Percentiles rank a stretch among this genome's conserved stretches.
Conservation (phyloP, 768 basidiomycete species). For the Mycena polygramma region DNA sequence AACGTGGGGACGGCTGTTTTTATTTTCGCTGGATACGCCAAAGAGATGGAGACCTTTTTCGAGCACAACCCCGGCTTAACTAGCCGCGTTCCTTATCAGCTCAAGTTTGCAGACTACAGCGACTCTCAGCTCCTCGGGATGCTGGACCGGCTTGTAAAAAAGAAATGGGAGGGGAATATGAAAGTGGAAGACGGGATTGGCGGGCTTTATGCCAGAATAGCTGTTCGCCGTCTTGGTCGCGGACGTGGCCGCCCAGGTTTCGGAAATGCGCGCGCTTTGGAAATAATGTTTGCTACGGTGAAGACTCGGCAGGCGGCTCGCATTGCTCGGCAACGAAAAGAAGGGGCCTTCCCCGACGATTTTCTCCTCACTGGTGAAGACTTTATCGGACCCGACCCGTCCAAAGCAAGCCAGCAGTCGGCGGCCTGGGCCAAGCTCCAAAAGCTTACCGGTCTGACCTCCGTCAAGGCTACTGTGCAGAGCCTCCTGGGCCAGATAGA, state of each 20-base stretch:
- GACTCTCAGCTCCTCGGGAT: slow-evolving; percentile 69
- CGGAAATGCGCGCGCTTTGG: slow-evolving; percentile 75
- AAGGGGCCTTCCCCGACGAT: slow-evolving; percentile 59
- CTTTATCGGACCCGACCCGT: slow-evolving; percentile 75
- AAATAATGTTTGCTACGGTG: slow-evolving; percentile 62
- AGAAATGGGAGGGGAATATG: slow-evolving; percentile 64
- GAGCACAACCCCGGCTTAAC: slow-evolving; percentile 79
- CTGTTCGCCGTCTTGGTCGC: slow-evolving; percentile 71
- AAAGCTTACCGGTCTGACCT: slow-evolving; percentile 63
- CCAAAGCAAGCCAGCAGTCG: slow-evolving; percentile 59
- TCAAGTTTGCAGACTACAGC: slow-evolving; percentile 73
- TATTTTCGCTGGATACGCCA: slow-evolving; percentile 78
- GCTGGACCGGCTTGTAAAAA: slow-evolving; percentile 62
- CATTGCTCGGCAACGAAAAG: slow-evolving; percentile 54
- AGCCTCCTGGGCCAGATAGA: slow-evolving; percentile 61
- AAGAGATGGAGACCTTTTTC: slow-evolving; percentile 83
- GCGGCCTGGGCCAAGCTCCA: slow-evolving; percentile 67
- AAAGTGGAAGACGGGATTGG: slow-evolving; percentile 65
- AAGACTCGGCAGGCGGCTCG: slow-evolving; percentile 67
- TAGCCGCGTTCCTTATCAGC: slow-evolving; percentile 74
- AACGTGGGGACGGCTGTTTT: slow-evolving; percentile 73
- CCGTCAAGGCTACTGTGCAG: slow-evolving; percentile 68
- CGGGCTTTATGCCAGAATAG: slow-evolving; percentile 69
- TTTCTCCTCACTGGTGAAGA: slow-evolving; percentile 67
- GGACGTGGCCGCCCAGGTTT: slow-evolving; percentile 72